These are phyloP conservation scores for Phytophthora sp. DNA, from an alignment of 352 stramenopile species.

Conservation along the genomic window DNA sequence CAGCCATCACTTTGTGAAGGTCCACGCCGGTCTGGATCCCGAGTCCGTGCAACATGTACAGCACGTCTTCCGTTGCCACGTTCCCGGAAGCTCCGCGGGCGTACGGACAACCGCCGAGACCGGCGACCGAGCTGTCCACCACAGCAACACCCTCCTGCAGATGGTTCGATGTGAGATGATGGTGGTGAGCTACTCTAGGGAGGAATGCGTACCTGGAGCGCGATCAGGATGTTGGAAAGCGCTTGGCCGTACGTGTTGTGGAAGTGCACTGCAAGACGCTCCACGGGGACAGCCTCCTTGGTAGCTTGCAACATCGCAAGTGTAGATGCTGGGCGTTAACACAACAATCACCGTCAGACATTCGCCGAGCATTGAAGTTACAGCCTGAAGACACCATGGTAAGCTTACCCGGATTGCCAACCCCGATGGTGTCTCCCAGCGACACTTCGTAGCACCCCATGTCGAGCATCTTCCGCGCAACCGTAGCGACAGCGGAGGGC, in stretches of 20 bases:
- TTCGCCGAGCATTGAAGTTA: not conserved
- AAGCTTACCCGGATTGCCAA: slow-evolving; percentile 84
- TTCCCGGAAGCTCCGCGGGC: slow-evolving; percentile 96
- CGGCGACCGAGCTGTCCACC: slow-evolving; percentile 95
- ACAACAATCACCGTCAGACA: slow-evolving; percentile 2
- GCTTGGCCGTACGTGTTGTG: slow-evolving; percentile 98
- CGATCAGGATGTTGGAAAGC: slow-evolving; percentile 95
- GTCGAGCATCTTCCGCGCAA: slow-evolving; percentile 88
- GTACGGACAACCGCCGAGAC: slow-evolving; percentile 97
- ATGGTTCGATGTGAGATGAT: not conserved
- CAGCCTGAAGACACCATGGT: too few species aligned
- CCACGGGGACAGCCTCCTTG: slow-evolving; percentile 80
- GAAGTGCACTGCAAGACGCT: slow-evolving; percentile 95
- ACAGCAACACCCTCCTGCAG: slow-evolving; percentile 90
- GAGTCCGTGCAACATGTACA: slow-evolving; percentile 97
- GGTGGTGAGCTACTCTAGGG: not conserved
- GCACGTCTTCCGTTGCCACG: slow-evolving; percentile 96
- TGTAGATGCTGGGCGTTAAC: slow-evolving; percentile 63
- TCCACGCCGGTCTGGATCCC: slow-evolving; percentile 95
- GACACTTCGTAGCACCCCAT: slow-evolving; percentile 97
- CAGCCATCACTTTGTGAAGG: slow-evolving; percentile 91
- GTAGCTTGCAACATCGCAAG: slow-evolving; percentile 80
- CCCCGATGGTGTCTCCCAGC: slow-evolving; percentile 94
- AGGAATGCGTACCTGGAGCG: slow-evolving; percentile 65
- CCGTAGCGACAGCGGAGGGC: slow-evolving; percentile 81